Evolutionary conservation across 805 yeast species (phyloP), one percentile per base, ranked within the genome.

Genomic region (Pichia membranifaciens): DNA sequence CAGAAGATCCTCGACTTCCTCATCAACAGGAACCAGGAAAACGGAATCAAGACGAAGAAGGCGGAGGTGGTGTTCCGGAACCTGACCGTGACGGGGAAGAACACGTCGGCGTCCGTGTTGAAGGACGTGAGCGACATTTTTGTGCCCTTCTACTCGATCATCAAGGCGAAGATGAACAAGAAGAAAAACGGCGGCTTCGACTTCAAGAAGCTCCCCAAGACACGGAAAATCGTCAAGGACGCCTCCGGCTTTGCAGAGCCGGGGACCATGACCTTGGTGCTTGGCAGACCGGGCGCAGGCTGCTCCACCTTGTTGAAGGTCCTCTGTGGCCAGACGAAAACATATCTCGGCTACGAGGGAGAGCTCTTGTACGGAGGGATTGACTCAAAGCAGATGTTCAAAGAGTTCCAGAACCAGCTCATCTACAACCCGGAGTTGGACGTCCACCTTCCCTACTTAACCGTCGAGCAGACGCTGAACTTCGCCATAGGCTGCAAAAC

Each of bases 281-380:
- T 74, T 35, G 79, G 79, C 55, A 69, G 75, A 61, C 84, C 84
- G 3, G 83, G 83, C 58, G 79, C 84, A 36, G 84, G 84, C 51
- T 78, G 83, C 56, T 76, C 84, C 4, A 75, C 83, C 9, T 64
- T 79, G 20, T 60, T 79, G 50, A 72, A 72, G 51, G 58, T 67
- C 44, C 29, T 72, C 15, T 61, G 75, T 17, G 78, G 76, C 61
- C 74, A 74, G 56, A 68, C 67, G 9, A 54, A 58, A 29, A 71
- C 70, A 28, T 66, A 70, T 47, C 56, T 61, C 5, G 60, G 60
- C n/a, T 64, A 64, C 12, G 60, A 61, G 28, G 78, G 76, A 58
- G 66, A 61, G 2, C 59, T 76, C 39, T 56, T 63, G 4, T 78
- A 74, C 51, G 78, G 75, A 58, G 80, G 81, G 46, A 52, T 78